Percentiles rank a stretch among this genome's conserved stretches.
Evolutionary conservation across 2,329 filamentous ascomycete species (phyloP).

Genomic region (Penicillium polonicum): DNA sequence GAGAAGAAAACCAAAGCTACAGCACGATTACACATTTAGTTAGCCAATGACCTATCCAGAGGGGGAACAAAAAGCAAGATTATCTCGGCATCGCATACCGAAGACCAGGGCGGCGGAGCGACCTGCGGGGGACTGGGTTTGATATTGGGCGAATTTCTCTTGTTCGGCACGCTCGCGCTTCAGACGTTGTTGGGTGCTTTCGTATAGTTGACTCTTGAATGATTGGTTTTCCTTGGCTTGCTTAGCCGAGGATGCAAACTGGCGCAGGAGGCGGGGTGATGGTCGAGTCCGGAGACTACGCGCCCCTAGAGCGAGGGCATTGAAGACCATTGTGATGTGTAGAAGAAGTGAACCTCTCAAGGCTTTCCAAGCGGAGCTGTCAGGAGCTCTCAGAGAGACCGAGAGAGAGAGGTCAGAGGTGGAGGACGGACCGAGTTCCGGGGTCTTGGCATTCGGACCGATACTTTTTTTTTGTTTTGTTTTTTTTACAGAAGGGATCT

Average conservation of each 20-base stretch:
- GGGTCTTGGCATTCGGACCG: slow-evolving; percentile 3
- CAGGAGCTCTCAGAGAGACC: not conserved
- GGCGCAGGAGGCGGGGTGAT: slow-evolving; percentile 13
- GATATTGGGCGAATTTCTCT: slow-evolving; percentile 48
- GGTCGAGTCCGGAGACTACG: slow-evolving; percentile 18
- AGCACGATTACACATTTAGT: slow-evolving; percentile 1
- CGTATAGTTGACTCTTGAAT: slow-evolving; percentile 62
- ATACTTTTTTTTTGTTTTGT: not conserved
- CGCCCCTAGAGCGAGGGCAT: slow-evolving; percentile 19
- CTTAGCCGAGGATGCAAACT: slow-evolving; percentile 23
- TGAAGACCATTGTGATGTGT: slow-evolving; percentile 21
- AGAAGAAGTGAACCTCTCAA: not conserved
- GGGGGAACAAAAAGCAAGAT: slow-evolving; percentile 1
- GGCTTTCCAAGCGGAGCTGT: not conserved
- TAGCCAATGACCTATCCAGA: slow-evolving; percentile 9
- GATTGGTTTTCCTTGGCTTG: slow-evolving; percentile 39
- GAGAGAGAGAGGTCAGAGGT: not conserved
- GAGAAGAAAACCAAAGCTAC: slow-evolving; percentile 53
- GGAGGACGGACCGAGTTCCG: slow-evolving; percentile 11
- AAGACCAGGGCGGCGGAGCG: slow-evolving; percentile 41
- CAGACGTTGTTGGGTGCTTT: slow-evolving; percentile 60
- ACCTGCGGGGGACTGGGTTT: slow-evolving; percentile 41
- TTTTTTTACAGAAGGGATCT: not conserved
- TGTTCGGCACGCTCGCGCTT: slow-evolving; percentile 59
- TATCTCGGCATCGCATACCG: slow-evolving; percentile 24